Conservation (phyloP, 2,329 filamentous ascomycete species). For the Kalmusia sp. region DNA sequence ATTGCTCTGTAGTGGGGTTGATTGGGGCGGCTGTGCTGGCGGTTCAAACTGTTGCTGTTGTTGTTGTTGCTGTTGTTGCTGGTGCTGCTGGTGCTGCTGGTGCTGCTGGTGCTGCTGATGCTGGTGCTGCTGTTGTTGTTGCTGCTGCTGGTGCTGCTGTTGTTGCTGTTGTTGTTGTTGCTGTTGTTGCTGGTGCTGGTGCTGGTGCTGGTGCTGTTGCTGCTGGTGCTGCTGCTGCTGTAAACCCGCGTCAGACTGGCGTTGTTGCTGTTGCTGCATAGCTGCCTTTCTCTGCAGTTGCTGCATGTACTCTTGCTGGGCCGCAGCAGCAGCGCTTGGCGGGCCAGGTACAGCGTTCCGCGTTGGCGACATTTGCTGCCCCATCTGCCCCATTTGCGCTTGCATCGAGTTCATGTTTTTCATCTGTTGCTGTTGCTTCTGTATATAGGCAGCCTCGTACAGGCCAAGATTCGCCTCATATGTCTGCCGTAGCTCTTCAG, state of each 20-base stretch:
- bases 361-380: constrained; percentile 45
- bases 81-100: constrained; percentile 8
- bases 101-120: constrained; percentile 38
- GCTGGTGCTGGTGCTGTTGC: constrained; percentile 52
- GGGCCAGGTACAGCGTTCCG: constrained; percentile 37
- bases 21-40: constrained; percentile 37
- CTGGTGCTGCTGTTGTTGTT: constrained; percentile 25
- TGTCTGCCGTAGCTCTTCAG: constrained; percentile 71
- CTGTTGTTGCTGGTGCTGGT: constrained; percentile 48
- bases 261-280: constrained; percentile 32
- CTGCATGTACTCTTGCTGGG: constrained; percentile 55
- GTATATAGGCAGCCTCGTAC: constrained; percentile 75
- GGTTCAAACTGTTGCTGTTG: constrained; percentile 38
- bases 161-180: constrained; percentile 57
- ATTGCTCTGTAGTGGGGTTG: constrained; percentile 55
- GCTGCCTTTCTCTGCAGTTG: constrained; percentile 52
- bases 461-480: constrained; percentile 78
- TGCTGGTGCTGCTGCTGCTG: constrained; percentile 51
- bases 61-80: constrained; percentile 18
- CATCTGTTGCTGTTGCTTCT: constrained; percentile 58
- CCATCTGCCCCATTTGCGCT: constrained; percentile 33
- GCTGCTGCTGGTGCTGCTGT: constrained; percentile 35
- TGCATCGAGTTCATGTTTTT: constrained; percentile 40
- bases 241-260: background rate
- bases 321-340: constrained; percentile 51